A percentile compares a stretch with the other conserved stretches of the same genome.
Conservation (phyloP, 306 rosid genomes). For the Malus sieversii region DNA sequence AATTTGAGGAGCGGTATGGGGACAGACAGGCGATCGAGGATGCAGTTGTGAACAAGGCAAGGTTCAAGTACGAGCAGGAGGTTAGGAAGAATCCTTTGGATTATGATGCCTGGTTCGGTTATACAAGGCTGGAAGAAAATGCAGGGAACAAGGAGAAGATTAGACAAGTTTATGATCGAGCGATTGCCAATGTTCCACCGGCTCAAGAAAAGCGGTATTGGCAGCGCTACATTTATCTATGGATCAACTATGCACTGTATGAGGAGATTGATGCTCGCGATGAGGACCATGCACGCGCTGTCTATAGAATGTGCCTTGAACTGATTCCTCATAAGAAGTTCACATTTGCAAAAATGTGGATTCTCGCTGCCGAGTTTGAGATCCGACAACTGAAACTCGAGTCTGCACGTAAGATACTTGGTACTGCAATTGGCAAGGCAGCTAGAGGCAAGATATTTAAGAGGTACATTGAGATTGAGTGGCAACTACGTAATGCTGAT, state of each 20-base stretch:
- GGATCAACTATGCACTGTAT: slow-evolving; percentile 73
- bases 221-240: neutral
- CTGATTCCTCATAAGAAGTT: slow-evolving; percentile 42
- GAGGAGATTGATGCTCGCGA: slow-evolving; percentile 84
- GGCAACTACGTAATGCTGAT: slow-evolving; percentile 65
- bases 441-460: slow-evolving; percentile 88
- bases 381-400: slow-evolving; percentile 64
- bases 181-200: slow-evolving; percentile 79
- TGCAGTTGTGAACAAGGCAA: slow-evolving; percentile 73
- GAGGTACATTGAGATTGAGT: slow-evolving; percentile 81
- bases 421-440: slow-evolving; percentile 75
- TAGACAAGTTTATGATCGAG: slow-evolving; percentile 74
- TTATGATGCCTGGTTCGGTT: slow-evolving; percentile 79
- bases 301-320: slow-evolving; percentile 34
- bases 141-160: slow-evolving; percentile 59
- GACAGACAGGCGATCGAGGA: slow-evolving; percentile 14
- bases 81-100: slow-evolving; percentile 64
- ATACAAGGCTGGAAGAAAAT: slow-evolving; percentile 65
- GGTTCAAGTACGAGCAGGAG: slow-evolving; percentile 82
- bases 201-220: slow-evolving; percentile 66
- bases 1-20: neutral
- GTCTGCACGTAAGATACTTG: slow-evolving; percentile 59
- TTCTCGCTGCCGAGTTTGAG: slow-evolving; percentile 78
- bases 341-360: slow-evolving; percentile 81
- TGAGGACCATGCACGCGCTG: slow-evolving; percentile 68